Evolutionary conservation across 176 grass and related monocot species (phyloP).

Genomic region (Phragmites australis): DNA sequence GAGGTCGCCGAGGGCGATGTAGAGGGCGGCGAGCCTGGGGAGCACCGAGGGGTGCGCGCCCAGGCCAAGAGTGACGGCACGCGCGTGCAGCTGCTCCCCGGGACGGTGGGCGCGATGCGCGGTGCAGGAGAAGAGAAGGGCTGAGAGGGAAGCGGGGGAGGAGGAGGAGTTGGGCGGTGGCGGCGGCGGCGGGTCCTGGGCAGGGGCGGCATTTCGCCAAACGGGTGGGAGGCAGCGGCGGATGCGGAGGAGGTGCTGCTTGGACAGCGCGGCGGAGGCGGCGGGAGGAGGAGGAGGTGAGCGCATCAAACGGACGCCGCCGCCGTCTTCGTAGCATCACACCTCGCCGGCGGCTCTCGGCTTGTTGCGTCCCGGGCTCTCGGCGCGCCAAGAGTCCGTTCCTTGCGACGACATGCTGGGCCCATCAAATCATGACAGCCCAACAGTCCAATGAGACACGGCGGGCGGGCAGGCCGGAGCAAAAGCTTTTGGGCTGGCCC

Average conservation of each 20-base stretch:
- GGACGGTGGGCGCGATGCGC: background rate
- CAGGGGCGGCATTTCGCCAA: constrained; percentile 40
- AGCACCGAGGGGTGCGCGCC: constrained; percentile 47
- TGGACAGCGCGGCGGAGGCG: constrained; percentile 21
- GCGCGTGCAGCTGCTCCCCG: constrained; percentile 55
- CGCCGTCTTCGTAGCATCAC: constrained; percentile 41
- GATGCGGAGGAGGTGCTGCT: constrained; percentile 53
- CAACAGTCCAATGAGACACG: background rate
- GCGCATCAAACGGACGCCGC: constrained; percentile 48
- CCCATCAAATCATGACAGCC: background rate
- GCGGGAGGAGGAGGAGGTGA: constrained; percentile 16
- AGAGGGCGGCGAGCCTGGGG: constrained; percentile 50
- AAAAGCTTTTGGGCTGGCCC: background rate
- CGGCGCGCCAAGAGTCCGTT: background rate
- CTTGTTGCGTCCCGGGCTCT: background rate
- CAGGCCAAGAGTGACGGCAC: constrained; percentile 43
- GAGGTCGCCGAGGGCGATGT: constrained; percentile 29
- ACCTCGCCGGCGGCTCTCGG: constrained; percentile 32
- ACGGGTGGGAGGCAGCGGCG: constrained; percentile 49
- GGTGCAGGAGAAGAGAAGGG: constrained; percentile 47
- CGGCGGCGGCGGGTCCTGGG: background rate
- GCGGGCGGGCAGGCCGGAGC: background rate
- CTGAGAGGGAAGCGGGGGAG: constrained; percentile 23
- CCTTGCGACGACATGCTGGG: background rate
- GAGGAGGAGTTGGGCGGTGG: background rate